Percentiles rank a stretch among this genome's conserved stretches.
phyloP scores from a whole-genome alignment of 148 eudicot genomes.

The Rhododendron ovatum region DNA sequence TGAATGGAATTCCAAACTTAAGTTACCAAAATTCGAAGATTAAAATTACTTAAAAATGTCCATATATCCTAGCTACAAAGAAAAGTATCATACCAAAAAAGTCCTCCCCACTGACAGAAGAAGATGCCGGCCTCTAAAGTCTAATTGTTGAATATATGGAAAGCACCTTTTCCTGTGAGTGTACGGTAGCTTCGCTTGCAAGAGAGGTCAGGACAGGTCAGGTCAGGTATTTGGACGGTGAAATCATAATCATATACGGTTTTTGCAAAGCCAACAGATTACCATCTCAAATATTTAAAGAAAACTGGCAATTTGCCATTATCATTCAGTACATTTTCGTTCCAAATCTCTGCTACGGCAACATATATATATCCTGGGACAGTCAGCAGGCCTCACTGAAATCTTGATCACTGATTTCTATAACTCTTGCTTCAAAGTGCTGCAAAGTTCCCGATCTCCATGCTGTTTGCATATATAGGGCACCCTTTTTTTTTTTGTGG shows the following conservation, averaged over 20 bases:
- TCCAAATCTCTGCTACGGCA: no score
- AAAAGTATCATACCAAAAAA: neutral
- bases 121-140: neutral
- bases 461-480: neutral
- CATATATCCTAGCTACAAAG: neutral
- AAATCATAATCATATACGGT: neutral
- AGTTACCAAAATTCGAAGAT: neutral
- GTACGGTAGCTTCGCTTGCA: neutral
- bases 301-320: neutral
- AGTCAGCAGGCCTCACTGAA: neutral
- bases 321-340: no score
- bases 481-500: neutral
- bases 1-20: no score
- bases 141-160: neutral
- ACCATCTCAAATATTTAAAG: neutral
- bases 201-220: neutral
- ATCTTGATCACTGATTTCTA: neutral
- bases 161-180: neutral
- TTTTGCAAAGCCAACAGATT: neutral
- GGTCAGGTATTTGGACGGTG: neutral
- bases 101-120: neutral
- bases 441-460: neutral
- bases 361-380: neutral
- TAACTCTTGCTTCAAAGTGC: neutral
- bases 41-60: no score